These are phyloP conservation scores for Phycomyces blakesleeanus DNA, from an alignment of 192 early-diverging fungal species.

Conservation along the genomic window DNA sequence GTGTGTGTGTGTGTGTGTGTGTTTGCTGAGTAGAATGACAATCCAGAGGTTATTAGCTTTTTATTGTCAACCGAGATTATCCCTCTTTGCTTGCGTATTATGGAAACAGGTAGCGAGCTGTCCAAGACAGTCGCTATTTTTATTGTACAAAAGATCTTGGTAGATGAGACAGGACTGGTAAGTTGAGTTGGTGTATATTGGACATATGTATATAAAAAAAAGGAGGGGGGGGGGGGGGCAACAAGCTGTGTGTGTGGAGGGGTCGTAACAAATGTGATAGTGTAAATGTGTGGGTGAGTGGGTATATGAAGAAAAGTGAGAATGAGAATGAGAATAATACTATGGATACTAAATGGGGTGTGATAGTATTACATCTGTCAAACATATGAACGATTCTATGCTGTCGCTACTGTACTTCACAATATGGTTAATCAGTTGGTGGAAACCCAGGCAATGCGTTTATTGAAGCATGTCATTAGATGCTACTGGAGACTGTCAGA, in stretches of 20 bases:
- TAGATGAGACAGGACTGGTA: conserved; percentile 87
- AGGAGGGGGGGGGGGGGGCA: too few species aligned
- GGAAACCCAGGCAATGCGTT: conserved; percentile 74
- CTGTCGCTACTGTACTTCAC: conserved; percentile 89
- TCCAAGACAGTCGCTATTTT: conserved; percentile 99
- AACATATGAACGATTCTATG: conserved; percentile 90
- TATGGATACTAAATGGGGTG: too few species aligned
- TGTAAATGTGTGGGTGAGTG: too few species aligned
- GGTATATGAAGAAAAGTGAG: too few species aligned
- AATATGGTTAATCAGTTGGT: conserved; percentile 93
- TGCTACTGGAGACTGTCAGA: conserved; percentile 92
- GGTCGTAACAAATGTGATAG: too few species aligned
- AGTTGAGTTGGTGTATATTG: too few species aligned
- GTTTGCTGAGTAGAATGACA: conserved; percentile 67
- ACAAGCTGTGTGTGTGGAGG: too few species aligned
- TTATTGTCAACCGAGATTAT: conserved; percentile 96
- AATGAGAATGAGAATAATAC: too few species aligned
- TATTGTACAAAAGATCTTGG: conserved; percentile 95
- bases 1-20: background rate
- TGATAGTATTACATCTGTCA: conserved; percentile 79
- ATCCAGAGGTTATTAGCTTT: conserved; percentile 92
- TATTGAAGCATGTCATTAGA: conserved; percentile 92
- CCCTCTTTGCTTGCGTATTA: conserved; percentile 95
- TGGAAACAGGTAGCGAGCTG: conserved; percentile 95
- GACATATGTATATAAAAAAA: too few species aligned